These are phyloP conservation scores for Plasmodium chabaudi DNA, from an alignment of 169 alveolate species.

Conservation along the genomic window DNA sequence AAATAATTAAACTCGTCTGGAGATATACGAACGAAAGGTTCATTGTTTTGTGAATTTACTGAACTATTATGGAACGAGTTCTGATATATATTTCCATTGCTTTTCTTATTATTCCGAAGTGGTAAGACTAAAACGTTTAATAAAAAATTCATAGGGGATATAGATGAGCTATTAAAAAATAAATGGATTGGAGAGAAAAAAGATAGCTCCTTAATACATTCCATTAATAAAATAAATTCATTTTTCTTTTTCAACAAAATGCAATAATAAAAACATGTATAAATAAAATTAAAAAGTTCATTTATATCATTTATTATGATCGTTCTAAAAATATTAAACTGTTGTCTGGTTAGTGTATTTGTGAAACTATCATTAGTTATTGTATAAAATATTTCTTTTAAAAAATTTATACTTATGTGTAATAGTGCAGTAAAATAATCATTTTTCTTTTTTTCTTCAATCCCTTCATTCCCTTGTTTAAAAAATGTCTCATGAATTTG, in stretches of 20 bases:
- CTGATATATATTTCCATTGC: too few species aligned
- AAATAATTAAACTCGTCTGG: not conserved
- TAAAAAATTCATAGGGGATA: constrained; percentile 32
- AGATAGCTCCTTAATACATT: constrained; percentile 50
- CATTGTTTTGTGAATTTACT: too few species aligned
- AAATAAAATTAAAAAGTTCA: constrained; percentile 31
- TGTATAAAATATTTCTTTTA: constrained; percentile 37
- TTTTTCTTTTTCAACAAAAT: constrained; percentile 12
- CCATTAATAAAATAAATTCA: constrained; percentile 30
- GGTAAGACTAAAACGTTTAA: constrained; percentile 3
- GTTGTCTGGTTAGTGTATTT: constrained; percentile 19
- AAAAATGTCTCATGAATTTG: not conserved
- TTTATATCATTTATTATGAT: constrained; percentile 33
- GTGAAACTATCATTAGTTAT: constrained; percentile 37
- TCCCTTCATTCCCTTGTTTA: not conserved
- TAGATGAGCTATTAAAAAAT: constrained; percentile 19
- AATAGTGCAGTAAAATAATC: constrained; percentile 15
- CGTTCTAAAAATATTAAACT: constrained; percentile 15
- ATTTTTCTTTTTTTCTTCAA: not conserved
- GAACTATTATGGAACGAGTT: too few species aligned
- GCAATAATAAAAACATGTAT: constrained; percentile 18
- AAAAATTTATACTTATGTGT: constrained; percentile 58
- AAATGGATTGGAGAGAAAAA: constrained; percentile 52
- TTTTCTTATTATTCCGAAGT: too few species aligned
- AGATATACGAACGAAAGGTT: not conserved